A percentile compares a stretch with the other conserved stretches of the same genome.
These are phyloP conservation scores for Daldinia childiae DNA, from an alignment of 495 filamentous ascomycete genomes.

Conservation along the genomic window DNA sequence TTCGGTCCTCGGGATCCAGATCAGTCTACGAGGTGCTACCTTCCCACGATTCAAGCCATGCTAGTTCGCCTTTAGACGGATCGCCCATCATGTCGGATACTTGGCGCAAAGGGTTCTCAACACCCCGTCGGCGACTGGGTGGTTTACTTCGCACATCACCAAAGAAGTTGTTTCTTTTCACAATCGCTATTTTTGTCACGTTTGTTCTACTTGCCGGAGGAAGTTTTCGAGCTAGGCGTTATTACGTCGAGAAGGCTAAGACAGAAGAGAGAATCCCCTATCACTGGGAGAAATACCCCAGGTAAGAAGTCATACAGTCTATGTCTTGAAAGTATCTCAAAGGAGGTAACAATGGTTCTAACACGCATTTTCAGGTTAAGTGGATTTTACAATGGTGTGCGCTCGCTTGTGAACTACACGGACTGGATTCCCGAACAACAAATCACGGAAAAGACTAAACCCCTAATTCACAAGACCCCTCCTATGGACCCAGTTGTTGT, in stretches of 20 bases:
- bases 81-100: constrained; percentile 36
- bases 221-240: constrained; percentile 36
- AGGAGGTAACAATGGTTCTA: constrained; percentile 7
- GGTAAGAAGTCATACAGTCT: constrained; percentile 17
- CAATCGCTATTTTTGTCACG: constrained; percentile 34
- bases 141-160: constrained; percentile 40
- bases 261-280: constrained; percentile 37
- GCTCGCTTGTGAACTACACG: constrained; percentile 64
- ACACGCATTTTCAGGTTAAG: constrained; percentile 53
- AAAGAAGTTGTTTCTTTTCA: constrained; percentile 37
- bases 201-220: constrained; percentile 36
- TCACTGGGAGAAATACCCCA: constrained; percentile 42
- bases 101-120: constrained; percentile 31
- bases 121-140: constrained; percentile 30
- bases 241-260: constrained; percentile 29
- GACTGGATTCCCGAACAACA: constrained; percentile 75
- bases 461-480: constrained; percentile 42
- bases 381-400: constrained; percentile 77
- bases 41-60: constrained; percentile 39
- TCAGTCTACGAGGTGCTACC: constrained; percentile 37
- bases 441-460: constrained; percentile 30
- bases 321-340: constrained; percentile 12
- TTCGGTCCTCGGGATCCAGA: constrained; percentile 29
- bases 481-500: constrained; percentile 62
- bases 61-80: constrained; percentile 30